Conservation (phyloP, 202 grass and related monocot genomes). For the Eragrostis tef region DNA sequence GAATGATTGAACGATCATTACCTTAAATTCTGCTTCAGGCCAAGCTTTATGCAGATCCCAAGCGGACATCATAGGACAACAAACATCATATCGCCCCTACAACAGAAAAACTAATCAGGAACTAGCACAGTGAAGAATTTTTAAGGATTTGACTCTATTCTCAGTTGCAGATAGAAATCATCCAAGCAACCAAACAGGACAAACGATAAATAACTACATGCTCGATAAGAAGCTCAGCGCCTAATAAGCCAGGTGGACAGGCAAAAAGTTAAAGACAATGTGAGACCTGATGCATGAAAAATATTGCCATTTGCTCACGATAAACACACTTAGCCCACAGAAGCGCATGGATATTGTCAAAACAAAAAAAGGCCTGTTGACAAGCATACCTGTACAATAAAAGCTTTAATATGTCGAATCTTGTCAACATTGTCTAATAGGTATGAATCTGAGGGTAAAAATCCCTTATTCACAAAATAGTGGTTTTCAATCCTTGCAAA, state of each 20-base stretch:
- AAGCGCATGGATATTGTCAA: conserved; percentile 11
- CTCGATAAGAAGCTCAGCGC: neutral
- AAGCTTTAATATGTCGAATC: conserved; percentile 86
- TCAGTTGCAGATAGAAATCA: neutral
- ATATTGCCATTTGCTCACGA: neutral
- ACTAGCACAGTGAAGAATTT: neutral
- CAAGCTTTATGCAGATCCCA: conserved; percentile 99
- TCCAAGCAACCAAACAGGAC: neutral
- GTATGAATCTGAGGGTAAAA: conserved; percentile 73
- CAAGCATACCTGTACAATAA: conserved; percentile 82
- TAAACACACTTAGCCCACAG: neutral
- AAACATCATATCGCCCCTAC: conserved; percentile 92
- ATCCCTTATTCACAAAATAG: conserved; percentile 95
- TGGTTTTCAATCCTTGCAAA: conserved; percentile 97
- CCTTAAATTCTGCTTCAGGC: conserved; percentile 97
- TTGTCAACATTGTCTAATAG: conserved; percentile 92
- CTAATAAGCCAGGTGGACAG: neutral
- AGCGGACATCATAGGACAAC: conserved; percentile 96
- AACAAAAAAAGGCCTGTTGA: neutral
- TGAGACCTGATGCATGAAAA: neutral
- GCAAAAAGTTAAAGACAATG: neutral
- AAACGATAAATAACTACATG: neutral
- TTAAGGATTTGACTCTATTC: neutral
- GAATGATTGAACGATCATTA: conserved; percentile 20
- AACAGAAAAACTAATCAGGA: conserved; percentile 35